A percentile compares a stretch with the other conserved stretches of the same genome.
Evolutionary conservation across 2,329 filamentous ascomycete species (phyloP).

Genomic region (Colletotrichum liaoningense): DNA sequence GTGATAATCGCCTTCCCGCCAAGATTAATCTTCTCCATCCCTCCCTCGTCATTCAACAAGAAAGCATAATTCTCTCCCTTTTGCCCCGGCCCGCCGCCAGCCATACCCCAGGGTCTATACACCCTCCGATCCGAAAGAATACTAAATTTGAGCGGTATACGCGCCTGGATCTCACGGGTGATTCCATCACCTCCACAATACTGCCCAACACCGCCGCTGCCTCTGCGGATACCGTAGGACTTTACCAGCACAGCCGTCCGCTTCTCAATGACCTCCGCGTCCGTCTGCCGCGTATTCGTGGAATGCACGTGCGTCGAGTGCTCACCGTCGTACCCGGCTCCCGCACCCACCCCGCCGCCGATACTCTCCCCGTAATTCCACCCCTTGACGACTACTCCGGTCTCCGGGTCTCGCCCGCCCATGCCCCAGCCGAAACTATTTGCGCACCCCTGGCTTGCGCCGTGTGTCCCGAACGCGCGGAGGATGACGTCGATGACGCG

Average conservation of each 20-base stretch:
- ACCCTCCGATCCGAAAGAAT: conserved; percentile 51
- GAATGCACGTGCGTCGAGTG: conserved; percentile 44
- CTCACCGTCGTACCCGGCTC: conserved; percentile 43
- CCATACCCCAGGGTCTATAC: conserved; percentile 48
- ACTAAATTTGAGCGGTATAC: conserved; percentile 45
- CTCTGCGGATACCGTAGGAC: conserved; percentile 42
- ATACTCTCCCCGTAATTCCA: conserved; percentile 48
- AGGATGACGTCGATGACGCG: conserved; percentile 49
- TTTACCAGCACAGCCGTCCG: conserved; percentile 48
- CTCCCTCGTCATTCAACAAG: conserved; percentile 41
- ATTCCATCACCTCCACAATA: conserved; percentile 49
- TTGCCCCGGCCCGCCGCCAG: conserved; percentile 42
- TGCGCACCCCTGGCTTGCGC: conserved; percentile 45
- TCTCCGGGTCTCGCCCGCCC: conserved; percentile 42
- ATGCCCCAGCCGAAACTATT: conserved; percentile 50
- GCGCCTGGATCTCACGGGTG: conserved; percentile 49
- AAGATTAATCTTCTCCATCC: conserved; percentile 44
- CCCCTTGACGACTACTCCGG: conserved; percentile 37
- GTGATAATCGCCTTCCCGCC: conserved; percentile 46
- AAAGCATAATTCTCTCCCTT: conserved; percentile 44
- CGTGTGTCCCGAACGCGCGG: conserved; percentile 41
- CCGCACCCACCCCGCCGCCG: conserved; percentile 48
- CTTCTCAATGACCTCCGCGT: conserved; percentile 49
- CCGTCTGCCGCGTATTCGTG: conserved; percentile 48
- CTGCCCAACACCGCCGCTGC: conserved; percentile 44